Conservation (phyloP, 169 alveolate species). For the Plasmodium coatneyi region DNA sequence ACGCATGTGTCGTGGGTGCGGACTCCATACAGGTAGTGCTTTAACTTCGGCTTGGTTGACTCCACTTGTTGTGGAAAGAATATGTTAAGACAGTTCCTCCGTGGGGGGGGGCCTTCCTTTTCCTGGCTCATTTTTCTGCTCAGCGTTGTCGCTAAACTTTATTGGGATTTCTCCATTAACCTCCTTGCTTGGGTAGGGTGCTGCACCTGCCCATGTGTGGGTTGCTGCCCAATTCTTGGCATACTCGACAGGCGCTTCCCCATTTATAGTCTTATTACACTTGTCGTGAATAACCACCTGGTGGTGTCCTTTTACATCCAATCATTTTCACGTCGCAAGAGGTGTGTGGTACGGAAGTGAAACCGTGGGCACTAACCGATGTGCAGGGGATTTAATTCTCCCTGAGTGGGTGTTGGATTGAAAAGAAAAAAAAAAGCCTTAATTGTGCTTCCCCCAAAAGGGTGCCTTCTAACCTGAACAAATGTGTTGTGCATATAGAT, state of each 20-base stretch:
- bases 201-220: neutral
- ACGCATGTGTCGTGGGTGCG: slow-evolving; percentile 11
- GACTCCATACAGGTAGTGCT: slow-evolving; percentile 37
- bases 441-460: neutral
- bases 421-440: neutral
- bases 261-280: neutral
- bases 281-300: neutral
- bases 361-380: neutral
- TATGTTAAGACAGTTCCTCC: slow-evolving; percentile 8
- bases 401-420: neutral
- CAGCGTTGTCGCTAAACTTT: neutral
- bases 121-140: neutral
- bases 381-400: neutral
- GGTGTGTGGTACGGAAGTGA: neutral
- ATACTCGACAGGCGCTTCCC: neutral
- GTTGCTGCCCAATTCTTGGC: neutral
- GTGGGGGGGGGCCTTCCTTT: neutral
- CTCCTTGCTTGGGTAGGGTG: neutral
- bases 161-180: neutral
- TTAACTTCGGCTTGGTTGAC: neutral
- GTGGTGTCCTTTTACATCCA: neutral
- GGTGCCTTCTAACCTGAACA: neutral
- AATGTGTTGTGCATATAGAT: neutral
- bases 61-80: slow-evolving; percentile 27
- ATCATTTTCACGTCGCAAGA: neutral